Base-by-base conservation (phyloP, 2,329 filamentous ascomycete genomes). In the Chalara sp. region DNA sequence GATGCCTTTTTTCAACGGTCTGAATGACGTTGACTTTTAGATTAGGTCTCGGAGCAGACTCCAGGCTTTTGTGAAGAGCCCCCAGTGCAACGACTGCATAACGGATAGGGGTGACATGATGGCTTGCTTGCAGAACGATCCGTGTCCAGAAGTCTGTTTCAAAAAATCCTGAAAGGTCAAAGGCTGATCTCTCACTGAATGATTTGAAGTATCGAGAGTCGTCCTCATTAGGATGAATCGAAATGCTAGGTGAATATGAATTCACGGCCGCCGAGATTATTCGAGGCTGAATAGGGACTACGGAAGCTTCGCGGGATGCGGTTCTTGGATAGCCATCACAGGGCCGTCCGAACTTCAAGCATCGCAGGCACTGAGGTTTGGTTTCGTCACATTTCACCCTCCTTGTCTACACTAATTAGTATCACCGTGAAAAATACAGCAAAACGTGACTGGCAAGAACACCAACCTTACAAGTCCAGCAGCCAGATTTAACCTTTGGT, bases 51-150 rank as follows among this genome's bases (percentile, higher is more conserved):
- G 58, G 59, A 8, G 66, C 60, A 35, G 39, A 53, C 58, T 83
- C 80, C 4, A 84, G 63, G 3, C 80, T 83, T 63, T 83, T 83
- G 63, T 84, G 84, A 30, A 87, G 68, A 3, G 81, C 81, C 12
- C 81, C 83, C 5, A 87, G 70, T 5, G 83, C 83, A 32, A 86
- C 74, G n/a, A 85, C 80, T 10, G 82, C 80, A 62, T 86, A 80
- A 10, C 78, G 77, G 53, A 87, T 80, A 30, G 83, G 72, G 6
- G 74, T 67, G 57, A 83, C 76, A 5, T 71, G 70, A 53, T 84
- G 79, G 49, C 80, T 83, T 62, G 83, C 80, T 56, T 81, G 78
- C 8, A 85, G 64, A 5, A 86, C 80, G 12, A 76, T 72, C 43
- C 73, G 72, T 1, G 74, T 80, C 82, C 83, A 87, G 61, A 86